Conservation (phyloP, 2,329 filamentous ascomycete species). For the Ascosphaera aggregata region DNA sequence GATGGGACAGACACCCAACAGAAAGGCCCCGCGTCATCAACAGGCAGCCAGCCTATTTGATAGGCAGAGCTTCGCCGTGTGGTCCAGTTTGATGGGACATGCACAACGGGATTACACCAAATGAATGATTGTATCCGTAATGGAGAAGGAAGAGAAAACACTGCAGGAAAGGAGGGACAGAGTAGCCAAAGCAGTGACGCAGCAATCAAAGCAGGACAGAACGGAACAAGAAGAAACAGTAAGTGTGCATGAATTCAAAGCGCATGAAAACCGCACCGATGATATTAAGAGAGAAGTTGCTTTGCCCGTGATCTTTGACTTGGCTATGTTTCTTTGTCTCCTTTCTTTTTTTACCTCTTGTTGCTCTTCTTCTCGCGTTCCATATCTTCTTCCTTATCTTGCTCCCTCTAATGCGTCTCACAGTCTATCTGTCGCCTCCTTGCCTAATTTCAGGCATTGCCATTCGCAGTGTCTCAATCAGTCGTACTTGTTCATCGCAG, state of each 20-base stretch:
- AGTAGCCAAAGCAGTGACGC: neutral
- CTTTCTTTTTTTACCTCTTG: neutral
- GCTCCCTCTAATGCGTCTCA: too few species aligned
- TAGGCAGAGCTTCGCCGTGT: neutral
- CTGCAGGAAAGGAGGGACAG: neutral
- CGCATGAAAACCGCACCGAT: neutral
- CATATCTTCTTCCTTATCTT: too few species aligned
- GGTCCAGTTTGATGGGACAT: neutral
- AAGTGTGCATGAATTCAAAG: neutral
- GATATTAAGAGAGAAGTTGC: neutral
- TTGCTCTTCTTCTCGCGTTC: neutral
- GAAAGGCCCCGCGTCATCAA: neutral
- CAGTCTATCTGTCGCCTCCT: too few species aligned
- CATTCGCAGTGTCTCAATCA: too few species aligned
- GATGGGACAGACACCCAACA: neutral
- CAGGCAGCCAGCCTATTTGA: neutral
- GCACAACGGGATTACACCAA: neutral
- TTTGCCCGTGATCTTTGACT: neutral
- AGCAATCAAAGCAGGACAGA: neutral
- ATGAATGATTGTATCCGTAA: neutral
- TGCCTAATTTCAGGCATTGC: too few species aligned
- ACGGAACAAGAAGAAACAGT: neutral
- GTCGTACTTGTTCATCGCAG: too few species aligned
- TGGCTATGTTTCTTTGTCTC: neutral
- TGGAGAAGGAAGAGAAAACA: neutral